Evolutionary conservation across 805 yeast genomes (phyloP), one percentile per base, ranked within the genome.

Genomic region (Saturnispora sanitii): DNA sequence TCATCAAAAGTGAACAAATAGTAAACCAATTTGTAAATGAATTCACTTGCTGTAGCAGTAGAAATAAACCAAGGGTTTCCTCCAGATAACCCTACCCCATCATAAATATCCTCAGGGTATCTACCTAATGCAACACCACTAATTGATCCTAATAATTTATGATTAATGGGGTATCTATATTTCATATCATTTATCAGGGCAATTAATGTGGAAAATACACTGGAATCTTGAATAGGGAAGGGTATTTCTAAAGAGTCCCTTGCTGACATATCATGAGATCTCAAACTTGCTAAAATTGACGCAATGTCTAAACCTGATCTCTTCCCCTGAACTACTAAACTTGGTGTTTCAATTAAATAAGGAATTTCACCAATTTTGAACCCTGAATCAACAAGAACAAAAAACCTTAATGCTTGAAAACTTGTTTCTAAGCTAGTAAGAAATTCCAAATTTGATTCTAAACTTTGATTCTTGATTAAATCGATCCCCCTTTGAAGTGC

Each of bases 51-150:
- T 3, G 82, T 66, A 1, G 82, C 73, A 1, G 90, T 82, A 3
- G 83, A 65, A 43, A 88, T 71, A 55, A 87, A 86, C 97, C 96
- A 88, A 5, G 97, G 96, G 53, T 88, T 87, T 3, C 96, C 96
- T 51, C 79, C 85, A 25, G 79, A 67, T 0, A 71, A 65, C 0
- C 76, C 77, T 45, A 66, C 62, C 0, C 95, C 95, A 57, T 88
- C 80, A 58, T 88, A 88, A 8, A 80, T 57, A 60, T 88, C 97
- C 54, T 88, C 97, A 1, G 96, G 95, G 54, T 88, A 88, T 54
- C 97, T 70, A 3, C 97, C 97, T 40, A 88, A 60, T 0, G 82
- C 95, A 38, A 79, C 78, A 3, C 82, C 82, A 3, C 60, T 51
- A 25, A 50, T 42, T 31, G 50, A 44, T 2, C 66, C 65, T 20